phyloP scores from a whole-genome alignment of 495 filamentous ascomycete genomes.

The Cenococcum geophilum region DNA sequence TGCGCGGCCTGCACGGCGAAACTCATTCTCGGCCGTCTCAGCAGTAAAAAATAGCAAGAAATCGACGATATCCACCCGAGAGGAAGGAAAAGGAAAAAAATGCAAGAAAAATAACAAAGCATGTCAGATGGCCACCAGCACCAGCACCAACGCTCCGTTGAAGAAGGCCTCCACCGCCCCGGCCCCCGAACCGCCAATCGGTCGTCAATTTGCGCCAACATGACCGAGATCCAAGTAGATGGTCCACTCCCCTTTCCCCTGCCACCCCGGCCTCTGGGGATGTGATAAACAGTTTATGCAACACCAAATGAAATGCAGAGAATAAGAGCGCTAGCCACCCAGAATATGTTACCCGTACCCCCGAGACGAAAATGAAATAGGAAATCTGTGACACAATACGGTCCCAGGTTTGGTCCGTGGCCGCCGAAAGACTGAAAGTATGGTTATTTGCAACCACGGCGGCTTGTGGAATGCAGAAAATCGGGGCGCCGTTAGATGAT shows the following conservation, averaged over 20 bases:
- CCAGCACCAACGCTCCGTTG: constrained; percentile 3
- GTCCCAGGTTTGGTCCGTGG: too few species aligned
- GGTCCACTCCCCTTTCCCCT: not conserved
- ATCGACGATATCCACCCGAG: not conserved
- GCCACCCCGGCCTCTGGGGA: not conserved
- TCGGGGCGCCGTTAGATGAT: too few species aligned
- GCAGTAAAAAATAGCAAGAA: too few species aligned
- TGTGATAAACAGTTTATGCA: constrained; percentile 2
- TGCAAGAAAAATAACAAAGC: not conserved
- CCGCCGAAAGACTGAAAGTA: too few species aligned
- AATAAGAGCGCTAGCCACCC: constrained; percentile 1
- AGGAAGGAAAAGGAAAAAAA: not conserved
- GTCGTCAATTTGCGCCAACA: not conserved
- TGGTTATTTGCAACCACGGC: too few species aligned
- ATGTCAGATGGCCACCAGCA: constrained; percentile 4
- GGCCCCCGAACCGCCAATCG: not conserved
- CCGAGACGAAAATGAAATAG: not conserved
- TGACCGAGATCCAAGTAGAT: not conserved
- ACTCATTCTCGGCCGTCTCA: too few species aligned
- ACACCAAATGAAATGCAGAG: not conserved
- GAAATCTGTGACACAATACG: not conserved
- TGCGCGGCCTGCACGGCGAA: too few species aligned
- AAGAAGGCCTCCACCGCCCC: not conserved
- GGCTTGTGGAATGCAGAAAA: too few species aligned
- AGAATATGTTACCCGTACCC: not conserved